phyloP scores from a whole-genome alignment of 202 grass and related monocot species.

The Musa balbisiana region DNA sequence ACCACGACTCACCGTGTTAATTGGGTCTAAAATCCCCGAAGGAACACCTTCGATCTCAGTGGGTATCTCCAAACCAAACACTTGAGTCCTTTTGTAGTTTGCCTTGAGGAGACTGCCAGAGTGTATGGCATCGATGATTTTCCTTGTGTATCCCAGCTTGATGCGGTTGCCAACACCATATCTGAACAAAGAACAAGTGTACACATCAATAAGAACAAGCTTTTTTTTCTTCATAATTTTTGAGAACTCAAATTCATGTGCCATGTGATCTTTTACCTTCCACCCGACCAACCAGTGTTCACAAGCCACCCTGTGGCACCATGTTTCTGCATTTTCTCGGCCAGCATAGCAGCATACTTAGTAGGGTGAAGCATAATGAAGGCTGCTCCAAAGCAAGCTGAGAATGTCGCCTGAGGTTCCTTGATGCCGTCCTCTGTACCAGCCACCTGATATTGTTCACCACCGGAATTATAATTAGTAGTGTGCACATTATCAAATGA shows the following conservation, averaged over 20 bases:
- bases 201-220: background rate
- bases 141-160: slow-evolving; percentile 75
- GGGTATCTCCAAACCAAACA: slow-evolving; percentile 95
- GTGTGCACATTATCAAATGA: too few species aligned
- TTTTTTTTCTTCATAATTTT: background rate
- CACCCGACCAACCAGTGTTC: slow-evolving; percentile 97
- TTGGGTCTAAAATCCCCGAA: slow-evolving; percentile 85
- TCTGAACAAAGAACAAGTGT: slow-evolving; percentile 25
- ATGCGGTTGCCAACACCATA: slow-evolving; percentile 96
- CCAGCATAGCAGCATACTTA: slow-evolving; percentile 93
- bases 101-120: slow-evolving; percentile 71
- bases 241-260: background rate
- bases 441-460: slow-evolving; percentile 41
- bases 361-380: slow-evolving; percentile 99
- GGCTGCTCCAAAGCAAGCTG: slow-evolving; percentile 91
- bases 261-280: slow-evolving; percentile 37
- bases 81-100: slow-evolving; percentile 75
- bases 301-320: slow-evolving; percentile 97
- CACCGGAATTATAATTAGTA: too few species aligned
- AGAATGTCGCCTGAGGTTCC: slow-evolving; percentile 96
- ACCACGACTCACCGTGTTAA: slow-evolving; percentile 66
- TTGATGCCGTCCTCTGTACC: slow-evolving; percentile 95
- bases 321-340: slow-evolving; percentile 95
- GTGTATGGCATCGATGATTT: slow-evolving; percentile 98
- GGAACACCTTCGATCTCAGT: slow-evolving; percentile 65